These are phyloP conservation scores for Curvularia verruculosa DNA, from an alignment of 2,329 filamentous ascomycete genomes.

Conservation along the genomic window DNA sequence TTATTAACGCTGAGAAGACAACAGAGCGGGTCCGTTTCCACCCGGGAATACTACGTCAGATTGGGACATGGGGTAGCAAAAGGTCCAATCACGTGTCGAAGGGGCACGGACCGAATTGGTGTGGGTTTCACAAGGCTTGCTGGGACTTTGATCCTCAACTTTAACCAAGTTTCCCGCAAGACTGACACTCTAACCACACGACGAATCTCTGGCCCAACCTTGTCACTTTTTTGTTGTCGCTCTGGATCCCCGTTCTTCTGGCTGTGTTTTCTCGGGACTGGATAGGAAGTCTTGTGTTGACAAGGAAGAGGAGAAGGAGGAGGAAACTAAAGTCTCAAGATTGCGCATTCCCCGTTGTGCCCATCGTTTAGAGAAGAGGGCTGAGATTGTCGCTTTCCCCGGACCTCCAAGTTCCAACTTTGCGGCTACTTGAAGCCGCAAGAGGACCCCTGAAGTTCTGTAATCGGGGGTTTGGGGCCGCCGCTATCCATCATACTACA, in stretches of 20 bases:
- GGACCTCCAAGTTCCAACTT: not conserved
- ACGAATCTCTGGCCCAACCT: too few species aligned
- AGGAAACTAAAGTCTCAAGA: not conserved
- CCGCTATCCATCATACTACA: slow-evolving; percentile 1
- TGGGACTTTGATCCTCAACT: not conserved
- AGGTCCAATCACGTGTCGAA: slow-evolving; percentile 14
- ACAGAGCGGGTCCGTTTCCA: slow-evolving; percentile 11
- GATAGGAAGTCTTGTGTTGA: not conserved
- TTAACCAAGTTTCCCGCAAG: slow-evolving; percentile 10
- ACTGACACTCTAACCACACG: too few species aligned
- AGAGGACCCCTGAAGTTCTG: not conserved
- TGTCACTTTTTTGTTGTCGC: too few species aligned
- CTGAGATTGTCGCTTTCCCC: not conserved
- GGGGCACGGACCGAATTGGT: slow-evolving; percentile 14
- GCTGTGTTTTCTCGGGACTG: not conserved
- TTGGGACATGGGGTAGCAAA: not conserved
- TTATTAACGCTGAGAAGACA: not conserved
- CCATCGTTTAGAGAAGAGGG: too few species aligned
- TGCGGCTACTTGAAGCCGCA: not conserved
- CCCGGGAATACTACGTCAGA: not conserved
- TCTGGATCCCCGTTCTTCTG: too few species aligned
- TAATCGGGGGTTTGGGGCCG: too few species aligned
- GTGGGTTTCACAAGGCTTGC: slow-evolving; percentile 10
- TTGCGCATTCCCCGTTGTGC: too few species aligned
- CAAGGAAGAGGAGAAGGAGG: not conserved